A percentile compares a stretch with the other conserved stretches of the same genome.
These are phyloP conservation scores for Exidia glandulosa DNA, from an alignment of 768 basidiomycete genomes.

Conservation along the genomic window DNA sequence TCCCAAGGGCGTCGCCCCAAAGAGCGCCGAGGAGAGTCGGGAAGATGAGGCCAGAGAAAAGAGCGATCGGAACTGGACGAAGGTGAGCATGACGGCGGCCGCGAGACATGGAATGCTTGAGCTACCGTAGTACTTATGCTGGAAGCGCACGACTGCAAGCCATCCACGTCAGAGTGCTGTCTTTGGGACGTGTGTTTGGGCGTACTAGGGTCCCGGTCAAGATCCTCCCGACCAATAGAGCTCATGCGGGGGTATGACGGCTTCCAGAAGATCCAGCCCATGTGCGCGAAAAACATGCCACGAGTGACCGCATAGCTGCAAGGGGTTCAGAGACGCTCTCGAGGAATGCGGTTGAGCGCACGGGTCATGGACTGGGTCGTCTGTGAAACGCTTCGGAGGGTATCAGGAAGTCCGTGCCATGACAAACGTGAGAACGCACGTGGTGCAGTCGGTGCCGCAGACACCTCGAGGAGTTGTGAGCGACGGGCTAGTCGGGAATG, in stretches of 20 bases:
- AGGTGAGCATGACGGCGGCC: not conserved
- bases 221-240: constrained; percentile 54
- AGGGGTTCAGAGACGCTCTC: not conserved
- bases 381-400: constrained; percentile 48
- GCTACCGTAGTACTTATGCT: constrained; percentile 57
- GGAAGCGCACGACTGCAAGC: constrained; percentile 52
- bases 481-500: too few relatives aligned
- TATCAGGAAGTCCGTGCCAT: not conserved
- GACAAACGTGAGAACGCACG: constrained; percentile 25
- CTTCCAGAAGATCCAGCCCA: constrained; percentile 83
- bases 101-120: not conserved
- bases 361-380: constrained; percentile 60
- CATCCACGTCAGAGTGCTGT: not conserved
- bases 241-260: constrained; percentile 51
- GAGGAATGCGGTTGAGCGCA: constrained; percentile 19
- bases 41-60: constrained; percentile 46
- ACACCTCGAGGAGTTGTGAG: constrained; percentile 31
- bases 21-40: constrained; percentile 44
- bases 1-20: constrained; percentile 57
- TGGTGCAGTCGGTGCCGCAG: constrained; percentile 68
- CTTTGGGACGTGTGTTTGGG: not conserved
- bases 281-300: constrained; percentile 65
- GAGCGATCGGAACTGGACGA: constrained; percentile 42
- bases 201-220: constrained; percentile 58
- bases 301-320: constrained; percentile 59